These are phyloP conservation scores for Rutstroemia sp. DNA, from an alignment of 2,329 filamentous ascomycete genomes.

Conservation along the genomic window DNA sequence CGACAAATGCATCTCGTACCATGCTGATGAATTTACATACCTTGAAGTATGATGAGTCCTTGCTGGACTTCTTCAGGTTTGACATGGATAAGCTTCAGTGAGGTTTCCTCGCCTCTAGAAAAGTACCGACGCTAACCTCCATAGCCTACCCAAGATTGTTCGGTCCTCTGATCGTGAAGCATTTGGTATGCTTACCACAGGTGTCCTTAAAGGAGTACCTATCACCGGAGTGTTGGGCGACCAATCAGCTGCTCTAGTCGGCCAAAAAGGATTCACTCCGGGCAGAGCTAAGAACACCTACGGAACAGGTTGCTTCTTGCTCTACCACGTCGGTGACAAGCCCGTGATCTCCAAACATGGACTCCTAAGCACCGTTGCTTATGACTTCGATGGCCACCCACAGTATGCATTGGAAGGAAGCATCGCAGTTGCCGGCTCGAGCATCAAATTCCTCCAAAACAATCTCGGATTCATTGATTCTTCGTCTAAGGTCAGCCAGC, in stretches of 20 bases:
- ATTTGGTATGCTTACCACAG: slow-evolving; percentile 57
- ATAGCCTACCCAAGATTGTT: slow-evolving; percentile 66
- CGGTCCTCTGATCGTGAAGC: slow-evolving; percentile 62
- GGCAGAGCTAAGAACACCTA: slow-evolving; percentile 81
- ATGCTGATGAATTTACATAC: slow-evolving; percentile 92
- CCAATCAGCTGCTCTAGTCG: slow-evolving; percentile 74
- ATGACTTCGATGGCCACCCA: slow-evolving; percentile 63
- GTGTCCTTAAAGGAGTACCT: slow-evolving; percentile 55
- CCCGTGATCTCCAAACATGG: slow-evolving; percentile 74
- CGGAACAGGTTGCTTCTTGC: slow-evolving; percentile 76
- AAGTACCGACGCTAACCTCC: neutral
- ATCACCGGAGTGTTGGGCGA: slow-evolving; percentile 77
- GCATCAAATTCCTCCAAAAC: slow-evolving; percentile 64
- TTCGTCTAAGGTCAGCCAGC: slow-evolving; percentile 55
- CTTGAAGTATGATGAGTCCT: slow-evolving; percentile 68
- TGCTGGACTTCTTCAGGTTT: slow-evolving; percentile 74
- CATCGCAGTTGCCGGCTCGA: slow-evolving; percentile 69
- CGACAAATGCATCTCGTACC: slow-evolving; percentile 80
- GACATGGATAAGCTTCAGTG: slow-evolving; percentile 39
- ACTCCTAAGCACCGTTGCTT: slow-evolving; percentile 69
- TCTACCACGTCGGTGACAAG: slow-evolving; percentile 75
- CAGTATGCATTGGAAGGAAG: slow-evolving; percentile 73
- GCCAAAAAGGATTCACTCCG: slow-evolving; percentile 69
- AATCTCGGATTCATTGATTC: slow-evolving; percentile 56
- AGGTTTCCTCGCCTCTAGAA: neutral